Percentiles rank a stretch among this genome's conserved stretches.
phyloP scores from a whole-genome alignment of 1,139 yeast species.

The Blastobotrys proliferans region DNA sequence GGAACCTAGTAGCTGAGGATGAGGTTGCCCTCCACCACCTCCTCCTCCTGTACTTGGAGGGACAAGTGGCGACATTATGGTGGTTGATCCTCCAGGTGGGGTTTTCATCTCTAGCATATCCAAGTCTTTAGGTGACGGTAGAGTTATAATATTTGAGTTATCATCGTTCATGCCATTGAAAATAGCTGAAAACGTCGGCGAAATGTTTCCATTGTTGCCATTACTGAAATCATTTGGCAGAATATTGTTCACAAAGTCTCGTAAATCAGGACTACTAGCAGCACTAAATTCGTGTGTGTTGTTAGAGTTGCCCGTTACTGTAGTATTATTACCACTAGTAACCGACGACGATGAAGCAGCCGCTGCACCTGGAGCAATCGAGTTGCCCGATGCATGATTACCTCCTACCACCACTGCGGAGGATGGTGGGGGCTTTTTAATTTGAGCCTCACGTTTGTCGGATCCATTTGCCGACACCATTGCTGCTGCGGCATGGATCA shows the following conservation, averaged over 20 bases:
- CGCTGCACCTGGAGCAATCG: not conserved
- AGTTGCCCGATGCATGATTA: constrained; percentile 1
- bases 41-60: no score
- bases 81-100: not conserved
- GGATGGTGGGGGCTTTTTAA: not conserved
- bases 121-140: constrained; percentile 12
- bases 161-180: constrained; percentile 7
- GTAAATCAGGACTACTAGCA: constrained; percentile 1
- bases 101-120: constrained; percentile 7
- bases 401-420: not conserved
- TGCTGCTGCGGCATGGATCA: constrained; percentile 13
- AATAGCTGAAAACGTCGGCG: constrained; percentile 11
- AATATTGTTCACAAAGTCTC: constrained; percentile 4
- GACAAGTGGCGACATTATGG: not conserved
- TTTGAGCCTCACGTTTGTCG: constrained; percentile 8
- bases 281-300: not conserved
- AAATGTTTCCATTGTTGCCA: constrained; percentile 1
- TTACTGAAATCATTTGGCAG: constrained; percentile 1
- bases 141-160: constrained; percentile 1
- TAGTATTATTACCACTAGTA: not conserved
- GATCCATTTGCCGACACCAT: constrained; percentile 7
- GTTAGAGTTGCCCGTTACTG: not conserved
- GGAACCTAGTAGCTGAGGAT: not conserved
- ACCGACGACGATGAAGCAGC: no score
- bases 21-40: no score